These are phyloP conservation scores for Sanghuangporus weigelae DNA, from an alignment of 1,284 basidiomycete species.

Conservation along the genomic window DNA sequence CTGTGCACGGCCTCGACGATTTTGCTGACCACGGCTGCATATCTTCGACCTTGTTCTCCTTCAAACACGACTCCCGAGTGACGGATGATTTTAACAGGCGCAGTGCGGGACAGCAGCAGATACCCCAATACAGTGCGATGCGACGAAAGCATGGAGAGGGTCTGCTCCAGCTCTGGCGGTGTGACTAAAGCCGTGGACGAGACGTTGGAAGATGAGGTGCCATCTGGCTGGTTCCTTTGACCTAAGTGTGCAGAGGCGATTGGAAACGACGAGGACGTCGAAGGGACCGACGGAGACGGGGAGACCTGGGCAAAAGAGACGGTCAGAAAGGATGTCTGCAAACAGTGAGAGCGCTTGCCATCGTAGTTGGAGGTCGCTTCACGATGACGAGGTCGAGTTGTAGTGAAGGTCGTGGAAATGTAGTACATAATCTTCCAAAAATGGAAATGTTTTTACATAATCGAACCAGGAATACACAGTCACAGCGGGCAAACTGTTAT, in stretches of 20 bases:
- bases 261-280: constrained; percentile 9
- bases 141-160: constrained; percentile 67
- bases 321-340: background rate
- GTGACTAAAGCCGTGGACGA: constrained; percentile 10
- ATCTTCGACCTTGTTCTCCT: constrained; percentile 76
- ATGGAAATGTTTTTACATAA: too few species aligned
- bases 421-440: too few species aligned
- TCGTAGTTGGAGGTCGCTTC: too few species aligned
- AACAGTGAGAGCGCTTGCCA: too few species aligned
- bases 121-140: constrained; percentile 87
- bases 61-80: constrained; percentile 85
- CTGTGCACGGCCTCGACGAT: constrained; percentile 74
- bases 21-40: constrained; percentile 70
- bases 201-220: background rate
- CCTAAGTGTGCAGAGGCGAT: background rate
- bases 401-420: too few species aligned
- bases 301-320: background rate
- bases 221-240: background rate
- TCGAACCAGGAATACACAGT: too few species aligned
- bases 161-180: constrained; percentile 68
- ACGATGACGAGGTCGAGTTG: too few species aligned
- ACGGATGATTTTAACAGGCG: constrained; percentile 69
- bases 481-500: too few species aligned
- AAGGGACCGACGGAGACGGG: background rate
- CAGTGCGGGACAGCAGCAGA: constrained; percentile 69